Percentiles rank a stretch among this genome's conserved stretches.
phyloP scores from a whole-genome alignment of 2,329 filamentous ascomycete genomes.

The Apiospora kogelbergensis region DNA sequence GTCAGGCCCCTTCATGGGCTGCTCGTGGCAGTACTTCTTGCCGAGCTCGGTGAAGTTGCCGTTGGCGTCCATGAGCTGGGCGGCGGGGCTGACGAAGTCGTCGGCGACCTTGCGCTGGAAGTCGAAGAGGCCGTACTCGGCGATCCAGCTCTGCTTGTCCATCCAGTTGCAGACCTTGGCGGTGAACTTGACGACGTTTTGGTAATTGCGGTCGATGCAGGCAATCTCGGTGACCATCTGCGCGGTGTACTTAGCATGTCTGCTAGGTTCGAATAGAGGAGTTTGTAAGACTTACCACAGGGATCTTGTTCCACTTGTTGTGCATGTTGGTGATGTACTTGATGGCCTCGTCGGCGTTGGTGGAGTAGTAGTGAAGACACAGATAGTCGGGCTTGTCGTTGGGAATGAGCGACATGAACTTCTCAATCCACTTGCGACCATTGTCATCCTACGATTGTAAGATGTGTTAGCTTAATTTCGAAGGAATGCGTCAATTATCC shows the following conservation, averaged over 20 bases:
- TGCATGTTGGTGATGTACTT: constrained; percentile 8
- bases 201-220: constrained; percentile 35
- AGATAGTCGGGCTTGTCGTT: constrained; percentile 9
- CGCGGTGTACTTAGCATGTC: not conserved
- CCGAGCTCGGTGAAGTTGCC: constrained; percentile 38
- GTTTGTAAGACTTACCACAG: constrained; percentile 21
- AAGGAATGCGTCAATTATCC: too few relatives aligned
- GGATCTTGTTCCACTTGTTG: constrained; percentile 18
- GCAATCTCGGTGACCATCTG: constrained; percentile 41
- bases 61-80: constrained; percentile 44
- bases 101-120: constrained; percentile 43
- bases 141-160: constrained; percentile 40
- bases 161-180: constrained; percentile 40
- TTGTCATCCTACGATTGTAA: constrained; percentile 19
- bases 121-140: constrained; percentile 45
- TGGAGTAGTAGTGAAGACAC: constrained; percentile 11
- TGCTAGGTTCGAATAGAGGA: not conserved
- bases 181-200: constrained; percentile 39
- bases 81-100: constrained; percentile 44
- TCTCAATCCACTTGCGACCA: constrained; percentile 18
- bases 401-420: constrained; percentile 9
- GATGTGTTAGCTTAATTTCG: not conserved
- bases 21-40: constrained; percentile 25
- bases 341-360: constrained; percentile 2
- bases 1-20: constrained; percentile 22